Evolutionary conservation across 2,329 filamentous ascomycete species (phyloP).

Genomic region (Hyphodiscus sp.): DNA sequence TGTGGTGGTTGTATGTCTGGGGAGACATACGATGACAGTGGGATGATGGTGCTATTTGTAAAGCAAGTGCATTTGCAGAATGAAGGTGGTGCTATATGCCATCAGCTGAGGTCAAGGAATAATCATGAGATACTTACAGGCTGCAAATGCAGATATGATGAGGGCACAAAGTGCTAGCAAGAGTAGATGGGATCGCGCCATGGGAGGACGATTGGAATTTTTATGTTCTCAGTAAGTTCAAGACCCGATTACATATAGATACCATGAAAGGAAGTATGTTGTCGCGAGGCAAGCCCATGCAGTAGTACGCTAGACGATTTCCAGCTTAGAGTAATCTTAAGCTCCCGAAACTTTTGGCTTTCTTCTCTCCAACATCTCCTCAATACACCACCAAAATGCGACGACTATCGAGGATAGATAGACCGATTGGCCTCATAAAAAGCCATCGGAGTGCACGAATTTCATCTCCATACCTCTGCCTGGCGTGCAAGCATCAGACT

Average conservation of each 20-base stretch:
- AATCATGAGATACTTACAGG: slow-evolving; percentile 19
- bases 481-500: slow-evolving; percentile 21
- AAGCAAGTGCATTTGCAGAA: slow-evolving; percentile 69
- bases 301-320: too few relatives aligned
- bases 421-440: slow-evolving; percentile 26
- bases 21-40: slow-evolving; percentile 37
- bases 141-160: slow-evolving; percentile 21
- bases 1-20: slow-evolving; percentile 14
- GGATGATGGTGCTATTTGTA: slow-evolving; percentile 62
- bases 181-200: slow-evolving; percentile 17
- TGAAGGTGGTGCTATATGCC: slow-evolving; percentile 47
- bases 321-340: background rate
- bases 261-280: too few relatives aligned
- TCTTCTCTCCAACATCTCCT: background rate
- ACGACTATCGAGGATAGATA: slow-evolving; percentile 26
- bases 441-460: slow-evolving; percentile 5
- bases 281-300: too few relatives aligned
- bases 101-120: slow-evolving; percentile 18
- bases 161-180: slow-evolving; percentile 21
- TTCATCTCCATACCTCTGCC: slow-evolving; percentile 19
- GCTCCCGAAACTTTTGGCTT: slow-evolving; percentile 15
- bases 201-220: background rate
- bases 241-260: background rate
- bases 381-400: slow-evolving; percentile 23
- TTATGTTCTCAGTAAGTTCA: background rate